phyloP scores from a whole-genome alignment of 768 basidiomycete species.

The Macrolepiota fuliginosa region DNA sequence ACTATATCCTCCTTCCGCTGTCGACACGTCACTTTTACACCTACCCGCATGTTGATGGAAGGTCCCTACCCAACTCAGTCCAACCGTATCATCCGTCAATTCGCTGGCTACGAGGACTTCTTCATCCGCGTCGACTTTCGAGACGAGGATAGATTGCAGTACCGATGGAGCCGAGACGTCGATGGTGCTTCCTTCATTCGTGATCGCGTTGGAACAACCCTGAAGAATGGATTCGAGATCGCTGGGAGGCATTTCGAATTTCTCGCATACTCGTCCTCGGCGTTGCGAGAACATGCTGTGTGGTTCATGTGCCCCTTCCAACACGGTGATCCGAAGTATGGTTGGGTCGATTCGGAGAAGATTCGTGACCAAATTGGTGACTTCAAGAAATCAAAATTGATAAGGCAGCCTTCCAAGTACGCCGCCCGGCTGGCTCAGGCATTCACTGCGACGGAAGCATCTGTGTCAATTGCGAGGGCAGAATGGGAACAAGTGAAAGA shows the following conservation, averaged over 20 bases:
- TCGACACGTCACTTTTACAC: conserved; percentile 74
- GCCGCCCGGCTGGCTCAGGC: conserved; percentile 84
- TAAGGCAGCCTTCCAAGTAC: conserved; percentile 68
- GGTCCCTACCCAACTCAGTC: conserved; percentile 76
- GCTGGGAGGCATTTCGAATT: conserved; percentile 77
- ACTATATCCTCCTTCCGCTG: conserved; percentile 51
- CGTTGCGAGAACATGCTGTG: conserved; percentile 75
- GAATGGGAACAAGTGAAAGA: conserved; percentile 55
- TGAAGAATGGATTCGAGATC: conserved; percentile 66
- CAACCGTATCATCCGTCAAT: conserved; percentile 77
- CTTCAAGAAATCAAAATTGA: conserved; percentile 49
- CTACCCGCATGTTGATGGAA: conserved; percentile 70
- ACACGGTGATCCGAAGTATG: conserved; percentile 33
- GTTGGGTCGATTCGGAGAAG: conserved; percentile 46
- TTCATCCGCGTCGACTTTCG: conserved; percentile 85
- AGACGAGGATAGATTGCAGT: conserved; percentile 77
- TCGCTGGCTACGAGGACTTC: conserved; percentile 53
- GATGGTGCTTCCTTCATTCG: conserved; percentile 56
- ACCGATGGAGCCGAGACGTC: conserved; percentile 67
- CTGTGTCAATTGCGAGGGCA: conserved; percentile 48
- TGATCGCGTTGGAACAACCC: conserved; percentile 53
- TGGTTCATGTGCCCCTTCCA: conserved; percentile 76
- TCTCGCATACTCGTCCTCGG: conserved; percentile 78
- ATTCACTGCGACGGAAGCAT: conserved; percentile 79
- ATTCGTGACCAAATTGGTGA: conserved; percentile 70